Evolutionary conservation across 768 basidiomycete species (phyloP), one percentile per base, ranked within the genome.

Genomic region (Russula vinacea): DNA sequence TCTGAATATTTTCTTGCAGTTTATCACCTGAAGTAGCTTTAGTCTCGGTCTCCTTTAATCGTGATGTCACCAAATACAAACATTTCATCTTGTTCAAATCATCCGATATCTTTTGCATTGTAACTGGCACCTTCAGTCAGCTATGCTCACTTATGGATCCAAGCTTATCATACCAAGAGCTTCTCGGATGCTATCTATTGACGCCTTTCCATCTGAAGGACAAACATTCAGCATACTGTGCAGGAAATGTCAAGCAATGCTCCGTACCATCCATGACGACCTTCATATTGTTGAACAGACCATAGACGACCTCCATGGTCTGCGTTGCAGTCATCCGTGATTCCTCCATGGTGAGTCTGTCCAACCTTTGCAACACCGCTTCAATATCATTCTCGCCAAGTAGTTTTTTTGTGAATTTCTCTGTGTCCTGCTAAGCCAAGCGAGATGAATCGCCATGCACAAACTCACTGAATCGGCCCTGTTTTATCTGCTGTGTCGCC

Each of bases 251-350:
- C 11, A 19, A 9, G 14, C 35, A 35, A 9, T 3, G 6, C 0
- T 44, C 22, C 40, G 2, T 44, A 42, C 59, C 51, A 7, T 42
- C 7, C 26, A 60, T 52, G 4, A 52, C 49, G 17, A 13, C 7
- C 37, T 51, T 51, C 51, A 60, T 51, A 19, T 60, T 42, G 19
- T 60, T 54, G 33, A 61, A 24, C 1, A 62, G 33, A n/a, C 60
- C 44, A n/a, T 39, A 3, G 17, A 62, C 35, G 9, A 54, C 26
- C 11, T 56, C 42, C 53, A 45, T 14, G 1, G 52, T 61, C 24
- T 54, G 42, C 3, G 60, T 22, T 0, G 42, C 22, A 14, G 44
- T 35, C 22, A 40, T 22, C 26, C 26, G 37, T 3, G 26, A 47
- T 11, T 49, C 60, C 8, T 60, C 52, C 40, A 9, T 5, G 2